These are phyloP conservation scores for Alternaria ethzedia DNA, from an alignment of 2,329 filamentous ascomycete species.

Conservation along the genomic window DNA sequence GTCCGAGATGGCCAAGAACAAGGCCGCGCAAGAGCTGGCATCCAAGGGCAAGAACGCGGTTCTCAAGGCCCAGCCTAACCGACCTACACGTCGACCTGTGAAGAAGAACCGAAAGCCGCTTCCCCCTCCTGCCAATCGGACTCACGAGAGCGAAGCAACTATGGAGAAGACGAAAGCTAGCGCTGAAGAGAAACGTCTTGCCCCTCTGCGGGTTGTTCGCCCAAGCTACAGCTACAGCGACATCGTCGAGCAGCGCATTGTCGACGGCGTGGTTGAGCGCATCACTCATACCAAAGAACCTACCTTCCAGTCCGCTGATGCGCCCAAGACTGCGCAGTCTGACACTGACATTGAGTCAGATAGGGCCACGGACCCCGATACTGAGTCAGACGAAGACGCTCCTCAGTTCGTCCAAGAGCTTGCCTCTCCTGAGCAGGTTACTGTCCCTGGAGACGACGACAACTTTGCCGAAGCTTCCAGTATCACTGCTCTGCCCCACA, in stretches of 20 bases:
- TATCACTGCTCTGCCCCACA: background rate
- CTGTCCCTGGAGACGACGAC: background rate
- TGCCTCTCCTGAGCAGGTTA: background rate
- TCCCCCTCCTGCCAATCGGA: background rate
- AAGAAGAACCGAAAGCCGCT: background rate
- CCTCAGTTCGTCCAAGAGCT: background rate
- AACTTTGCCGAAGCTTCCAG: background rate
- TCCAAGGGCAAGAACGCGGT: background rate
- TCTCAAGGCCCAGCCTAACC: background rate
- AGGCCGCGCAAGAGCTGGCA: background rate
- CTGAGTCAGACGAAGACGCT: background rate
- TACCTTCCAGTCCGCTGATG: background rate
- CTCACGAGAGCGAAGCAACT: background rate
- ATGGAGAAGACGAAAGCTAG: background rate
- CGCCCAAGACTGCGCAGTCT: background rate
- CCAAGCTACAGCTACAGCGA: background rate
- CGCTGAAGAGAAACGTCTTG: background rate
- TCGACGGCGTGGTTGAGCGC: background rate
- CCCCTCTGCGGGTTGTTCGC: background rate
- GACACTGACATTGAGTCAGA: background rate
- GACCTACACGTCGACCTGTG: background rate
- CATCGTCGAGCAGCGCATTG: background rate
- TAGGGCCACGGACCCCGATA: background rate
- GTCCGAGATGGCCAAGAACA: background rate
- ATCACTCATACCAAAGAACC: background rate